Conservation (phyloP, 768 basidiomycete species). For the Floccularia luteovirens region DNA sequence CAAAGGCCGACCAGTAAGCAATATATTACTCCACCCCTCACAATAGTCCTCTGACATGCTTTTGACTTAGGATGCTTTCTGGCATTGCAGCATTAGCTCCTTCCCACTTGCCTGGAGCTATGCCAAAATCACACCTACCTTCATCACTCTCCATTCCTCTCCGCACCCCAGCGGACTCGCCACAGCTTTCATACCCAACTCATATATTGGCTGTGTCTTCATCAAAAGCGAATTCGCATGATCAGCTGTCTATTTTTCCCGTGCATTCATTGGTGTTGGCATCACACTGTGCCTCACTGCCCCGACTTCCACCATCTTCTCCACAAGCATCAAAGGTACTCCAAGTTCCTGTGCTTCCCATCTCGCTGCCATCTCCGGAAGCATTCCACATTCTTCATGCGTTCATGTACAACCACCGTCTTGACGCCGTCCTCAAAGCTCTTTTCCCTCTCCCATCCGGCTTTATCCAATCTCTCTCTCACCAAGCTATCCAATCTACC, state of each 20-base stretch:
- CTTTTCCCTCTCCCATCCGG: constrained; percentile 52
- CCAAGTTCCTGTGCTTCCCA: constrained; percentile 60
- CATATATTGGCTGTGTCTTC: constrained; percentile 51
- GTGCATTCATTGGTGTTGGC: constrained; percentile 59
- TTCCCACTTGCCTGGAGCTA: constrained; percentile 54
- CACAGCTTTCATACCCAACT: constrained; percentile 41
- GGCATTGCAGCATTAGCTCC: constrained; percentile 43
- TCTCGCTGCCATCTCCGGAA: constrained; percentile 63
- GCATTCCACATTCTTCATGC: constrained; percentile 59
- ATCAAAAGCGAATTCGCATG: constrained; percentile 31
- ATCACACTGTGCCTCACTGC: constrained; percentile 50
- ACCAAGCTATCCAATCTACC: constrained; percentile 31
- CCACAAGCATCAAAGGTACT: constrained; percentile 20
- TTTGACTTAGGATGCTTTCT: constrained; percentile 39
- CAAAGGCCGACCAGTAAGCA: constrained; percentile 35
- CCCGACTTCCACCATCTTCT: constrained; percentile 34
- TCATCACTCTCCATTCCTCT: constrained; percentile 45
- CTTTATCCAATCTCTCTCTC: constrained; percentile 35
- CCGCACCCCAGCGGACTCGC: constrained; percentile 18
- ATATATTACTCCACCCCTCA: constrained; percentile 9
- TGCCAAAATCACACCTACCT: constrained; percentile 60
- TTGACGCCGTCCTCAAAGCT: constrained; percentile 46
- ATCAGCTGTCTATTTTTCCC: constrained; percentile 45
- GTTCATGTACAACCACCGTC: constrained; percentile 64
- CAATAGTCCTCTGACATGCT: constrained; percentile 10